Base-by-base conservation (phyloP, 1,139 yeast species). In the Geotrichum aggregatum region DNA sequence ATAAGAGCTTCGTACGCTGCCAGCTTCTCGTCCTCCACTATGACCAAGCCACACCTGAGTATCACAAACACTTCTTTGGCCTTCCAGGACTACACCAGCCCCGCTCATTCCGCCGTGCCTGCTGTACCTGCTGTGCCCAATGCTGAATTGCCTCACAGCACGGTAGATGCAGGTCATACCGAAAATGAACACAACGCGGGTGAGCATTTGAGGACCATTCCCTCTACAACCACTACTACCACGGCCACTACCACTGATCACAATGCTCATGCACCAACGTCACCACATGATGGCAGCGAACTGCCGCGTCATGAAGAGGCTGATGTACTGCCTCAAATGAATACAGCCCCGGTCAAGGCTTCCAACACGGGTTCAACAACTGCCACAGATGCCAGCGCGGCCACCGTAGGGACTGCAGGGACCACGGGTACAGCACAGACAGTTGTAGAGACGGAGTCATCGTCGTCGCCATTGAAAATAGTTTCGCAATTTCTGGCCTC, bases 31-130 rank as follows among this genome's bases (percentile, higher is more conserved):
- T 35, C 41, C 18, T 48, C 51, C 11, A 48, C 42, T 36, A 35
- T 49, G 52, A 49, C 44, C 2, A 18, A 44, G 14, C 52, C 52
- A 3, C 52, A 49, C 39, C 11, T 22, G 7, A 16, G 39, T 8
- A 18, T 49, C 5, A 49, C 52, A 10, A 49, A 49, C 44, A 49
- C 52, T 2, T 43, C 47, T n/a, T 49, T 48, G 5, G 52, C 47
- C 13, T 49, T 49, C 24, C 52, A 49, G 6, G 47, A 41, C n/a
- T 24, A n/a, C 28, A 28, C 28, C 19, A n/a, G n/a, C n/a, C n/a
- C n/a, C n/a, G n/a, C n/a, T n/a, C n/a, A n/a, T n/a, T 19, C 28
- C 48, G 38, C 28, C 18, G 40, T 40, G 24, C 39, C 35, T 11
- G 42, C 42, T 13, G 21, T 39, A 38, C 43, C 49, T 18, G 30